A percentile compares a stretch with the other conserved stretches of the same genome.
Evolutionary conservation across 169 alveolate genomes (phyloP).

Genomic region (Plasmodium vivax): DNA sequence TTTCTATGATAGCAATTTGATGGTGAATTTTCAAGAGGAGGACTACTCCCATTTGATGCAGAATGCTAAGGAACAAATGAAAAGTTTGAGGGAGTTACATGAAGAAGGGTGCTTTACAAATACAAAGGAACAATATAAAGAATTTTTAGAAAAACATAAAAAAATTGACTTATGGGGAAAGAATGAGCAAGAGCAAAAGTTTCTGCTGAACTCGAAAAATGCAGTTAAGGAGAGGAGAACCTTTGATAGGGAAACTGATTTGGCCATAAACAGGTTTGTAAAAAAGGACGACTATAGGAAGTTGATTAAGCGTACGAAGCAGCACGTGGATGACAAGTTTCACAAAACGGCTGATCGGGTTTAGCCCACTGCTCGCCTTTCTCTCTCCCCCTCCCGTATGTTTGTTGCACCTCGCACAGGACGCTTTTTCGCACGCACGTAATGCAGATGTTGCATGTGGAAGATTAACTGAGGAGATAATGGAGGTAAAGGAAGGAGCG

Average conservation of each 20-base stretch:
- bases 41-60: slow-evolving; percentile 12
- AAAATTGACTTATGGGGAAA: slow-evolving; percentile 86
- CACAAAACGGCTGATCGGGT: slow-evolving; percentile 25
- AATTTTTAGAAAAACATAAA: slow-evolving; percentile 79
- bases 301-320: slow-evolving; percentile 51
- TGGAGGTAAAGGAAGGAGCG: not conserved
- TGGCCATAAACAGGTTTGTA: slow-evolving; percentile 45
- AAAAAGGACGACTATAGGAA: slow-evolving; percentile 52
- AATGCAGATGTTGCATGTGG: not conserved
- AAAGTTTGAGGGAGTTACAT: slow-evolving; percentile 86
- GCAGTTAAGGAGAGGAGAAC: slow-evolving; percentile 39
- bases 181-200: slow-evolving; percentile 82
- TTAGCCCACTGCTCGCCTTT: not conserved
- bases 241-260: slow-evolving; percentile 72
- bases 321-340: slow-evolving; percentile 73
- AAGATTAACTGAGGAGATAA: not conserved
- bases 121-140: slow-evolving; percentile 80
- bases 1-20: not conserved
- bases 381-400: not conserved
- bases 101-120: slow-evolving; percentile 85
- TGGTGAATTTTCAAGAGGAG: slow-evolving; percentile 5
- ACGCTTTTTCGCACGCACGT: not conserved
- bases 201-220: slow-evolving; percentile 51
- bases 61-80: slow-evolving; percentile 17
- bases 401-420: not conserved